Evolutionary conservation across 352 stramenopile species (phyloP), one percentile per base, ranked within the genome.

Genomic region (Aphanomyces euteiches): DNA sequence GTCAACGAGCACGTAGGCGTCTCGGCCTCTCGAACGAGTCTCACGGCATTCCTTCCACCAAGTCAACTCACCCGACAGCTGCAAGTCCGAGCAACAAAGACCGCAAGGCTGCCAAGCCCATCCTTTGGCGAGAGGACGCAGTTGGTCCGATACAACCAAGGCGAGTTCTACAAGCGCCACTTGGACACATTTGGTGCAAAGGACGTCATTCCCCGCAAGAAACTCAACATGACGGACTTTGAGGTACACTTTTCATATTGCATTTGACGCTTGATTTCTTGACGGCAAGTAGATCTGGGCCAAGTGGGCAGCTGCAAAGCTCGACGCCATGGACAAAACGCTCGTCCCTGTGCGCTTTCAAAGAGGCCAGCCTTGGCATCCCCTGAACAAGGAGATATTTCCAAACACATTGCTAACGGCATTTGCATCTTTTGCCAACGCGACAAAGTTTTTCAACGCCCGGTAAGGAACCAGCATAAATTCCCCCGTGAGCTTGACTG

Each of bases 381-480:
- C 82, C 0, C 43, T 78, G 6, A 80, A 84, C 66, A 80, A 66
- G 40, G 61, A 68, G 5, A 67, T 57, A 13, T 90, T 90, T 72
- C 79, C 86, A 39, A 74, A 86, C 45, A 74, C 70, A 0, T 48
- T 92, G 12, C 63, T 92, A 4, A 60, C 45, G n/a, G 74, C 67
- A 13, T 90, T 92, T 58, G 72, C 87, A 40, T 76, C 80, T 48
- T 78, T 87, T 41, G 78, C 77, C 3, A 73, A 77, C 34, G 47
- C 56, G 0, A 73, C 48, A 34, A 77, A 89, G 56, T 90, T 85
- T 53, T 90, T 91, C 63, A 84, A 28, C 78, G 86, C 45, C 34
- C 10, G 15, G 47, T 37, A 28, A 28, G 28, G 28, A 28, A 28
- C 28, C 28, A 28, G 28, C 28, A 28, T 28, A 28, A 28, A 28